phyloP scores from a whole-genome alignment of 495 filamentous ascomycete genomes.

The Neurospora terricola region DNA sequence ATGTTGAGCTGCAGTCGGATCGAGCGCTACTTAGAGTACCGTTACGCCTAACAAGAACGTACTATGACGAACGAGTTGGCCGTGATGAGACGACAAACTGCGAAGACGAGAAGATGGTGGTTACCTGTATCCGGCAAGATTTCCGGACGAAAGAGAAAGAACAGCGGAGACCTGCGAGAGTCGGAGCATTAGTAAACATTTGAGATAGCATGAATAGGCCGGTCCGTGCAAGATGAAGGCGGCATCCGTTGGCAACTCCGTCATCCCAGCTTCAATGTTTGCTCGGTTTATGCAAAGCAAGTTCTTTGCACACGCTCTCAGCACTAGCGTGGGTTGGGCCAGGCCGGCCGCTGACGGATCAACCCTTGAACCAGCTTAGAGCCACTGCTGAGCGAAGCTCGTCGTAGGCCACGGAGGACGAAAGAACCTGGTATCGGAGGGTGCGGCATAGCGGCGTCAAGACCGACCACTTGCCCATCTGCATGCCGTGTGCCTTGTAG shows the following conservation, averaged over 20 bases:
- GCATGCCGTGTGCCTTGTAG: not conserved
- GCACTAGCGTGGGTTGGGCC: not conserved
- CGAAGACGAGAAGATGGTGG: not conserved
- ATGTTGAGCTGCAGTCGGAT: not conserved
- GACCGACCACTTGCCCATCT: not conserved
- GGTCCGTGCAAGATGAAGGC: not conserved
- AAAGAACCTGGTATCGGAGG: not conserved
- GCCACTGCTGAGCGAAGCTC: not conserved
- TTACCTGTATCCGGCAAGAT: not conserved
- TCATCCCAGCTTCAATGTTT: not conserved
- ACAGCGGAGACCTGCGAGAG: not conserved
- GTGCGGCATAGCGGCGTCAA: not conserved
- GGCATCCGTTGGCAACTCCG: not conserved
- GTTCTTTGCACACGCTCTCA: not conserved
- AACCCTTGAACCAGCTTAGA: not conserved
- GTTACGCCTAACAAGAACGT: not conserved
- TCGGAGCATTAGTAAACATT: not conserved
- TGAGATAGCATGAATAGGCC: not conserved
- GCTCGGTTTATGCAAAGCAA: not conserved
- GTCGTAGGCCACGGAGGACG: not conserved
- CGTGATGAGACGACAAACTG: not conserved
- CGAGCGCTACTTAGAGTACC: not conserved
- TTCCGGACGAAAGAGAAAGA: not conserved
- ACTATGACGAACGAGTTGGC: not conserved
- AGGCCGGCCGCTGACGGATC: not conserved